Evolutionary conservation across 208 protist species (phyloP), one percentile per base, ranked within the genome.

Genomic region (Borovskyia barvae): DNA sequence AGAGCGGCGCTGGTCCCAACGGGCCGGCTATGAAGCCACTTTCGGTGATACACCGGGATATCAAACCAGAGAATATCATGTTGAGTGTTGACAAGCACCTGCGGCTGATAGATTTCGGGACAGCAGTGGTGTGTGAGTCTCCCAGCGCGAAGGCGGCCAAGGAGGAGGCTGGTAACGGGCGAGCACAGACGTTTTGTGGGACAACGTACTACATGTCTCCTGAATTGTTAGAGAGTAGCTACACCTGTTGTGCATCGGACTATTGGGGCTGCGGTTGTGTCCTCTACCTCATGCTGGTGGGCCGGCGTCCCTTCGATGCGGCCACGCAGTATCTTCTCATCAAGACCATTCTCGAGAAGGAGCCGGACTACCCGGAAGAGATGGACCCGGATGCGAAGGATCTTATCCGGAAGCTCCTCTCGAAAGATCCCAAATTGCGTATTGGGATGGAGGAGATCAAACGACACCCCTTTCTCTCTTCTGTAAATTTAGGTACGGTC

Each of bases 51-150:
- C 97, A 98, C 66, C 72, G 96, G 41, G 97, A 98, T 66, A 85
- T 98, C 37, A 98, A 98, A 67, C 96, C 96, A 9, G 95, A 98
- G 65, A 98, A 98, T 66, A 87, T 98, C 30, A 90, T 98, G 74
- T 72, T 98, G 32, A 91, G 72, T 47, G 67, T 58, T 15, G 80
- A 80, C 56, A 95, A 92, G 42, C 97, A 99, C 50, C 64, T 98
- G 47, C 92, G 90, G 64, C 80, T 99, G 11, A 98, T 97, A 40
- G 97, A 99, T 69, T 99, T 99, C 73, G 97, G 97, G 53, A 92
- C 97, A 12, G 92, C 92, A 11, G 85, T 95, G 11, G 73, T 84
- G 30, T 88, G 77, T 48, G 76, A 88, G 19, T 82, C 77, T 11
- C 75, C 81, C 4, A 80, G 81, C 47, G 85, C 89, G 42, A 70